A percentile compares a stretch with the other conserved stretches of the same genome.
Conservation (phyloP, 768 basidiomycete species). For the Nevesoporus exiguus region DNA sequence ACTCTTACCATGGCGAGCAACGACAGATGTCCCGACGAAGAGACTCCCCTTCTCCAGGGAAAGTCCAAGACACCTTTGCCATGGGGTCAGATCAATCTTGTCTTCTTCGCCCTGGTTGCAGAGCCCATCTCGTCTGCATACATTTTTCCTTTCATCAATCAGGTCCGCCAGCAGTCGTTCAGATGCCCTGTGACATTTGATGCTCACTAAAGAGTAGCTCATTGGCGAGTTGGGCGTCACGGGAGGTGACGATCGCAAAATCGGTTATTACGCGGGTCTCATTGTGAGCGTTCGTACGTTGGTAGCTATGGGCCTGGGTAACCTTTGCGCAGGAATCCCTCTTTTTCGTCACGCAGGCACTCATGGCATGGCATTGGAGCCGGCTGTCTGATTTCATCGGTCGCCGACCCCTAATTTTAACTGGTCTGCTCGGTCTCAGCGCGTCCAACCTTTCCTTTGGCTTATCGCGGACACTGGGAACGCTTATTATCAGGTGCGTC, state of each 20-base stretch:
- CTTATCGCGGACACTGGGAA: conserved; percentile 52
- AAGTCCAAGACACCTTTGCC: conserved; percentile 34
- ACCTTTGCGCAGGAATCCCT: conserved; percentile 48
- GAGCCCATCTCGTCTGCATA: conserved; percentile 55
- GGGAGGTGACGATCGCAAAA: conserved; percentile 58
- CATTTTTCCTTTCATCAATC: conserved; percentile 62
- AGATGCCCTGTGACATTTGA: not conserved
- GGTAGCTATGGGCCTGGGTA: not conserved
- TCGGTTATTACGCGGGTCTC: conserved; percentile 67
- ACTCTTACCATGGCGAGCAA: not conserved
- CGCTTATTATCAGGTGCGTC: conserved; percentile 46
- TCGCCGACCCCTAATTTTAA: conserved; percentile 55
- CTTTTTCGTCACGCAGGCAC: conserved; percentile 56
- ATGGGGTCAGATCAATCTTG: conserved; percentile 45
- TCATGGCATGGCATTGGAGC: conserved; percentile 62
- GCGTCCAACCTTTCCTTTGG: conserved; percentile 60
- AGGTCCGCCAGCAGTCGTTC: conserved; percentile 37
- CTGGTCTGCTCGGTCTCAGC: conserved; percentile 50
- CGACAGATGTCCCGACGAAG: conserved; percentile 41
- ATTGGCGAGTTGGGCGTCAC: conserved; percentile 62
- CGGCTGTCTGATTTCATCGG: conserved; percentile 57
- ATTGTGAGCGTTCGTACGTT: conserved; percentile 37
- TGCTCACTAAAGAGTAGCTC: conserved; percentile 36
- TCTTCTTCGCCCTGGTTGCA: conserved; percentile 47
- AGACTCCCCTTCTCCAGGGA: conserved; percentile 40